Percentiles rank a stretch among this genome's conserved stretches.
These are phyloP conservation scores for Pseudozyma flocculosa DNA, from an alignment of 1,284 basidiomycete species.

Conservation along the genomic window DNA sequence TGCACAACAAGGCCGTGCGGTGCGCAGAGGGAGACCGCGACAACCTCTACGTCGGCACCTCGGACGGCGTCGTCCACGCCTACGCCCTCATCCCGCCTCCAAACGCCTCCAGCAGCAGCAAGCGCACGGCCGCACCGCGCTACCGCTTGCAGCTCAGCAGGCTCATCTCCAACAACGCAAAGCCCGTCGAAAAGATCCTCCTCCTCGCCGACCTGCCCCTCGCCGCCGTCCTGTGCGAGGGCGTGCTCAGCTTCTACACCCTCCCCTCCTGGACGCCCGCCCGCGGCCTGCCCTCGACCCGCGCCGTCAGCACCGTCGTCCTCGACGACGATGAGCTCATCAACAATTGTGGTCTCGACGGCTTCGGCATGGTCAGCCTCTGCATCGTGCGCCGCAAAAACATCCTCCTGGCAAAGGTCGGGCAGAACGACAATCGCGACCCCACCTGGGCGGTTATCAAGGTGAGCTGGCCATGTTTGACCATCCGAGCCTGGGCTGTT, in stretches of 20 bases:
- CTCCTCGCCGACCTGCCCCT: conserved; percentile 18
- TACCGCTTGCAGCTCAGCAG: conserved; percentile 12
- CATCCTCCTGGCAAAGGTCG: conserved; percentile 43
- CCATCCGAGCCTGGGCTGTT: no score
- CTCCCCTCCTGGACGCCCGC: conserved; percentile 24
- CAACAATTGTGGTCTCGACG: conserved; percentile 18
- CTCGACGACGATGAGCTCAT: conserved; percentile 32
- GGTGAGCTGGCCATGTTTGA: neutral
- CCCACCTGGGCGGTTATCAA: conserved; percentile 39
- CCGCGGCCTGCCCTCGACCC: conserved; percentile 18
- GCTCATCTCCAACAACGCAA: conserved; percentile 20
- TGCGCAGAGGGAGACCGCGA: conserved; percentile 27
- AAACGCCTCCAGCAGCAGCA: conserved; percentile 3
- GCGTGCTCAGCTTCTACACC: conserved; percentile 31
- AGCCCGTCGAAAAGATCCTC: conserved; percentile 34
- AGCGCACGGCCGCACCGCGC: neutral
- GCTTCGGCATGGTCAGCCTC: conserved; percentile 41
- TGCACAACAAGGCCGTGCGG: conserved; percentile 18
- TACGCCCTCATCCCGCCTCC: conserved; percentile 14
- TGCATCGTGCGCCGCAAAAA: conserved; percentile 49
- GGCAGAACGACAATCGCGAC: conserved; percentile 22
- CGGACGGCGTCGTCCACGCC: conserved; percentile 36
- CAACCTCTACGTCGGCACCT: conserved; percentile 42
- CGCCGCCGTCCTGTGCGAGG: conserved; percentile 35
- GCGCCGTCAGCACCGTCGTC: conserved; percentile 30